phyloP scores from a whole-genome alignment of 768 basidiomycete species.

The Termitomyces sp. region DNA sequence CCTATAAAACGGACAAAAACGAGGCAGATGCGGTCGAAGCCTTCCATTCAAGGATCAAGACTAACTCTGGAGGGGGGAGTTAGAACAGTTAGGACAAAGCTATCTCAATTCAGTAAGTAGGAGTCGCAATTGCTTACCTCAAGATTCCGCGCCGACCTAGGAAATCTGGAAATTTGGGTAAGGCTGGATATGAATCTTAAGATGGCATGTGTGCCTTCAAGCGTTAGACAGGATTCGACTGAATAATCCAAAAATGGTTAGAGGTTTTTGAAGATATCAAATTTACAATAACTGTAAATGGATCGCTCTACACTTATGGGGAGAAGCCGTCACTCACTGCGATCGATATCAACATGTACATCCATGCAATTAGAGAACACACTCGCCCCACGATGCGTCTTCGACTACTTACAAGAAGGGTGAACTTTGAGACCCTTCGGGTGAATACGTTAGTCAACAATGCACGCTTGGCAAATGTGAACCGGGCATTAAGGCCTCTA shows the following conservation, averaged over 20 bases:
- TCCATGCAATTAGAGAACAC: conserved; percentile 7
- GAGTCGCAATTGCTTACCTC: conserved; percentile 26
- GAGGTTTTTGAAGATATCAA: conserved; percentile 17
- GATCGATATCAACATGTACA: conserved; percentile 12
- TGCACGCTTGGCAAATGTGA: conserved; percentile 7
- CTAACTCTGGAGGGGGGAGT: conserved; percentile 15
- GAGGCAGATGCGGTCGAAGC: conserved; percentile 12
- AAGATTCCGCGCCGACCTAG: conserved; percentile 30
- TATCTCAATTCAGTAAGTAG: conserved; percentile 12
- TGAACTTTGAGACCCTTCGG: conserved; percentile 10
- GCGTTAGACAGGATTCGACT: conserved; percentile 29
- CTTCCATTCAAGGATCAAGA: conserved; percentile 15
- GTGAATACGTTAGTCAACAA: conserved; percentile 9
- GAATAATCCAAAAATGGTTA: conserved; percentile 37
- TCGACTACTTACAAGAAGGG: conserved; percentile 6
- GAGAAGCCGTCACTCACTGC: conserved; percentile 14
- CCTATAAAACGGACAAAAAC: conserved; percentile 21
- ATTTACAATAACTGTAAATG: conserved; percentile 19
- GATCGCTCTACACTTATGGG: conserved; percentile 17
- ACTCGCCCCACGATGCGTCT: conserved; percentile 5
- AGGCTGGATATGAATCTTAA: conserved; percentile 28
- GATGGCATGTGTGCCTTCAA: conserved; percentile 35
- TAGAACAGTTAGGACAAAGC: conserved; percentile 9
- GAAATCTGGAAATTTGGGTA: conserved; percentile 25
- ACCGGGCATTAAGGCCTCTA: conserved; percentile 14